Evolutionary conservation across 164 flowering plant genomes (phyloP), one percentile per base, ranked within the genome.

Genomic region (Stephania yunnanensis): DNA sequence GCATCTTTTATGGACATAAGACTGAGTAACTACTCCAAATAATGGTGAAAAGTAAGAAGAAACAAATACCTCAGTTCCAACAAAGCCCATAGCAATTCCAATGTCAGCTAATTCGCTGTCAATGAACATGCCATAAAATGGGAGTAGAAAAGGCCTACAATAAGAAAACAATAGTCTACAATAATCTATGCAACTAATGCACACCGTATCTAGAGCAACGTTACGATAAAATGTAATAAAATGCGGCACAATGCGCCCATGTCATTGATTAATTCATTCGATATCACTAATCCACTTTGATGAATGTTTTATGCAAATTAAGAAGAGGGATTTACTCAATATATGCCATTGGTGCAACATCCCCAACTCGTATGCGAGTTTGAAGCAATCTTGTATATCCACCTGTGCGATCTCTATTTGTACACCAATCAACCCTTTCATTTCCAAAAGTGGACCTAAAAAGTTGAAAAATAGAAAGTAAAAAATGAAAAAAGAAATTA

Each of bases 51-150:
- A 73, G 50, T 50, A 22, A 69, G 42, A 72, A 69, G 64, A 63
- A 45, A 71, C 12, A 69, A 82, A 92, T 36, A 36, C 99, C 97
- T 95, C 99, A 48, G 98, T 95, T 46, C 99, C 98, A 76, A 97
- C 79, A 76, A 93, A 92, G 66, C 99, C 99, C 99, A 95, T 95
- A 4, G 99, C 98, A 76, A 95, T 86, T 10, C 99, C 99, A 82
- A 95, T 93, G 80, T 95, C 99, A 96, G 97, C 79, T 96, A 98
- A 78, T 96, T 90, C 77, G 92, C 99, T 84, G 82, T 94, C 98
- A 19, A 96, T 81, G 78, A 94, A 96, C 90, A 98, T 96, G 89
- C 68, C 74, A 9, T 30, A 20, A 9, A 6, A 70, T 4, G 19
- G 12, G 13, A 29, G 53, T 17, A 68, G 12, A 31, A 31, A 7